Evolutionary conservation across 257 asterid genomes (phyloP).

Genomic region (Rhazya stricta): DNA sequence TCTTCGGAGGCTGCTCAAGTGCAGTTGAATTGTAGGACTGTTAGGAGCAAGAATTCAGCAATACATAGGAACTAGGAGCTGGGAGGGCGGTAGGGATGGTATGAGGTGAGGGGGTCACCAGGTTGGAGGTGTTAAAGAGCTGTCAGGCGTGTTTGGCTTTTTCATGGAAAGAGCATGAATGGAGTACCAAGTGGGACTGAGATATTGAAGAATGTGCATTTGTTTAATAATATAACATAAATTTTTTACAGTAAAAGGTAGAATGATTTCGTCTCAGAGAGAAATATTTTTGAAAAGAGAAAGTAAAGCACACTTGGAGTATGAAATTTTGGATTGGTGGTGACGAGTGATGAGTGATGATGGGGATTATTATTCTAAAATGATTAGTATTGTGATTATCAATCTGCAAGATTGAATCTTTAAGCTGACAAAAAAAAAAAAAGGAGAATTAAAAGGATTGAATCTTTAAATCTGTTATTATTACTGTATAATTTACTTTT

Average conservation of each 20-base stretch:
- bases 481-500: conserved; percentile 20
- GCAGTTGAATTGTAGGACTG: conserved; percentile 8
- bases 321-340: conserved; percentile 27
- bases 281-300: conserved; percentile 8
- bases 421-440: no score
- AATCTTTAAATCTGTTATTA: conserved; percentile 10
- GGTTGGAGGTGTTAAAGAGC: conserved; percentile 24
- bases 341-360: conserved; percentile 57
- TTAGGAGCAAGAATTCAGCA: not conserved
- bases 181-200: conserved; percentile 23
- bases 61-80: not conserved
- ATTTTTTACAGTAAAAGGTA: conserved; percentile 31
- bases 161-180: conserved; percentile 38
- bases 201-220: conserved; percentile 35
- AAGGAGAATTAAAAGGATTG: no score
- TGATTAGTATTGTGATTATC: conserved; percentile 60
- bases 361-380: conserved; percentile 75
- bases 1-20: not conserved
- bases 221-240: conserved; percentile 14
- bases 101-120: not conserved
- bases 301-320: conserved; percentile 9
- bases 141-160: conserved; percentile 53
- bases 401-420: conserved; percentile 20
- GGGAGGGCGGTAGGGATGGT: no score
- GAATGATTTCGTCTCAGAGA: conserved; percentile 41